Evolutionary conservation across 179 eudicot genomes (phyloP).

Genomic region (Pouteria campechiana): DNA sequence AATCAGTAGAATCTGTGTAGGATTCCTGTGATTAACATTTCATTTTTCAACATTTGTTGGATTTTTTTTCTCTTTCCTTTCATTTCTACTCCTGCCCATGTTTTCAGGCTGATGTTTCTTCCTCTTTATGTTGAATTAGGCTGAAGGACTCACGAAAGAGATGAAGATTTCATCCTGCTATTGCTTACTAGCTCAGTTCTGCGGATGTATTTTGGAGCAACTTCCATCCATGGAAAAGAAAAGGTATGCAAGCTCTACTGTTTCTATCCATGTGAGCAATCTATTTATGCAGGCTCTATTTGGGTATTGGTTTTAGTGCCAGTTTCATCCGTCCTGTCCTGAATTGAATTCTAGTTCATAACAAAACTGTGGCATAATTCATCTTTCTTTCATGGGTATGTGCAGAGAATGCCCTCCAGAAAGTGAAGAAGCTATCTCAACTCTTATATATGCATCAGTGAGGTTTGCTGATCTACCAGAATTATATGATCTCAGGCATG

Average conservation of each 20-base stretch:
- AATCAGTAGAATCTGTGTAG: too few species aligned
- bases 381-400: too few species aligned
- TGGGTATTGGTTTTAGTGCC: too few species aligned
- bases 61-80: not conserved
- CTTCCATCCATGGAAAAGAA: too few species aligned
- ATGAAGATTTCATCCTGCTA: conserved; percentile 49
- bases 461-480: conserved; percentile 87
- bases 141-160: conserved; percentile 55
- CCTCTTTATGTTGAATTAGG: conserved; percentile 35
- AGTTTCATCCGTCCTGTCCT: too few species aligned
- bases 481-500: conserved; percentile 55
- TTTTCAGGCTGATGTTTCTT: not conserved
- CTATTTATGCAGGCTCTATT: too few species aligned
- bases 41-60: not conserved
- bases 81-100: not conserved
- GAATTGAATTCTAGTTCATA: too few species aligned
- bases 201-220: conserved; percentile 25
- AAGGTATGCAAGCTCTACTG: too few species aligned
- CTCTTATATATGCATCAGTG: conserved; percentile 76
- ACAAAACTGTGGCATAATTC: too few species aligned
- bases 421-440: conserved; percentile 63
- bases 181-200: conserved; percentile 40
- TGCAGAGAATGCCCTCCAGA: conserved; percentile 75
- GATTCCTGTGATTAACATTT: not conserved
- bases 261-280: too few species aligned